Base-by-base conservation (phyloP, 805 yeast species). In the Kodamaea kaohsiungensis region DNA sequence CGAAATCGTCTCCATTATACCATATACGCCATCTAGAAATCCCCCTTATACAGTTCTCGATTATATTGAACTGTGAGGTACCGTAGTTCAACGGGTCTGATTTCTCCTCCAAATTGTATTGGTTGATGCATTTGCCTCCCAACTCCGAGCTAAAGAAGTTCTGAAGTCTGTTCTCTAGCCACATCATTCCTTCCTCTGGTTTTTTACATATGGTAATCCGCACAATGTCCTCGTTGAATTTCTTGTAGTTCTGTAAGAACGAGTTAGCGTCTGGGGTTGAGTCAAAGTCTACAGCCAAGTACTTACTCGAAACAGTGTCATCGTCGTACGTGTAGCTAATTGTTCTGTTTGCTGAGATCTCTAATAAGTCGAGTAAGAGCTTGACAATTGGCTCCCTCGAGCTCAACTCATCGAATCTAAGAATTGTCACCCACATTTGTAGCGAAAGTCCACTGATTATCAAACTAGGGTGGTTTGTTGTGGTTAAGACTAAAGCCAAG, bases 21-120 rank as follows among this genome's bases (percentile, higher is more conserved):
- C 98, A 93, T 15, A 91, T 85, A 62, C 90, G 84, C 99, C 99
- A 96, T 65, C 99, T 82, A 10, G 95, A 86, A 19, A 96, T 87
- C 38, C 98, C 99, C 56, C 96, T 82, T 35, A 95, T 83, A 60
- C 96, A 87, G 37, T 96, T 87, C 69, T 93, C 98, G 25, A 91
- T 89, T 22, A 91, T 84, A 65, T 85, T 86, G 56, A 95, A 85
- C 66, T 91, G 97, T 0, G 96, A 83, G 51, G 86, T 80, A 0
- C 96, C 95, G 56, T 84, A 80, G 43, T 88, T 79, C 65, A 83
- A 89, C 4, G 96, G 88, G 55, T 87, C 83, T 1, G 83, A 78
- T 50, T 76, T 75, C 56, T 80, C 88, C 47, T 79, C 82, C 56
- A 90, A 68, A 51, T 78, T 78, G 42, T 80, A 72, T 2, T 82